Base-by-base conservation (phyloP, 352 stramenopile species). In the Phytopythium aichiense region DNA sequence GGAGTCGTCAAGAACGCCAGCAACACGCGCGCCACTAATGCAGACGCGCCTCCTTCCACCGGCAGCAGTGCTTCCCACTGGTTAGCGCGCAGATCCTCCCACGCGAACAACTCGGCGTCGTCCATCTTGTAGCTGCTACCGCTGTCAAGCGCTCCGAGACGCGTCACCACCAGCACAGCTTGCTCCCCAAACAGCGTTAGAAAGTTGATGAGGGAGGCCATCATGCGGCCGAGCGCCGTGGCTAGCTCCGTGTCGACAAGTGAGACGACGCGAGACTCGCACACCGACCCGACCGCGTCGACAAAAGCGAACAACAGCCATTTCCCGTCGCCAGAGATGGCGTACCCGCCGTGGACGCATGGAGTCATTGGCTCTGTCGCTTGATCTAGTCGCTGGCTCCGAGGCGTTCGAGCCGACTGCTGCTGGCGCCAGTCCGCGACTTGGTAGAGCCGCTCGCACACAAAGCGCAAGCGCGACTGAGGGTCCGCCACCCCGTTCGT, bases 371-470 rank as follows among this genome's bases (percentile, higher is more conserved):
- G 42, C 2, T 71, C 62, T 42, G 40, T 50, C 46, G 63, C 59
- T 31, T 68, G 50, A 6, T 42, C 42, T 33, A 35, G 46, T 7
- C 33, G 46, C 13, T 33, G 46, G 35, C 40, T 50, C 18, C 38
- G 50, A 9, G 59, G 25, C 9, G 52, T 38, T 11, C 67, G 62
- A 46, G 48, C 18, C 57, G 18, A 22, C 4, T 22, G 31, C 23
- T 66, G 35, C 18, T 49, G 58, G 23, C 68, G 52, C 65, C 67
- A 71, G 58, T 87, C 71, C 16, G 79, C 72, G 37, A 91, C 52
- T 56, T 89, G 76, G 28, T 91, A 92, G 60, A 89, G 52, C 18
- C 81, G 67, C 46, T 92, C 84, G 57, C 77, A 78, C 9, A 92
- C 55, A 50, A 75, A 88, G 4, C 76, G 79, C 0, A 65, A 60